Evolutionary conservation across 1,139 yeast species (phyloP).

Genomic region (Kluyveromyces marxianus): DNA sequence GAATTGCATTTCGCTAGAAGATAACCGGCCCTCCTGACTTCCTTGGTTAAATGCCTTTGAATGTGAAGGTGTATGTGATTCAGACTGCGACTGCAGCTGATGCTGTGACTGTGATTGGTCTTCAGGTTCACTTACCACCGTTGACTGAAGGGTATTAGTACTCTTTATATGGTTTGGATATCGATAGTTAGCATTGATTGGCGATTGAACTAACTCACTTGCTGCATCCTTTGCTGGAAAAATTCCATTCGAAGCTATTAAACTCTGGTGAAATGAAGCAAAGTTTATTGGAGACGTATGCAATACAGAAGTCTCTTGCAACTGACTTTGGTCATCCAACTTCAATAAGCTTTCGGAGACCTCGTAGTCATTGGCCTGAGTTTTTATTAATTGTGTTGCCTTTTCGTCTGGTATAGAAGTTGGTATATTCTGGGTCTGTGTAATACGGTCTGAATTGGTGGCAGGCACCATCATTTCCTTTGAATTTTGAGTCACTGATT

Average conservation of each 20-base stretch:
- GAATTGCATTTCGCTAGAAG: slow-evolving; percentile 1
- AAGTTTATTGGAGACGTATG: slow-evolving; percentile 4
- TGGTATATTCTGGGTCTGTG: background rate
- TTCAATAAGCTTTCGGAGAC: slow-evolving; percentile 1
- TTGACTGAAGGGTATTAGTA: background rate
- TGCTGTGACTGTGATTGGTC: background rate
- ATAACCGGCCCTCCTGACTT: background rate
- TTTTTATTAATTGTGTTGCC: slow-evolving; percentile 1
- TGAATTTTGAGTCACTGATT: background rate
- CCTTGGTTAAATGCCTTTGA: background rate
- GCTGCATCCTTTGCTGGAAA: background rate
- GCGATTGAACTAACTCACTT: background rate
- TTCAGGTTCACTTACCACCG: slow-evolving; percentile 1
- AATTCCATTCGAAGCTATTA: background rate
- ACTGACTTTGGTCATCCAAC: background rate
- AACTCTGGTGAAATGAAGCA: slow-evolving; percentile 3
- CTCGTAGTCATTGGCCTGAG: background rate
- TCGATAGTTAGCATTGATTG: background rate
- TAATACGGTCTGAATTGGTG: slow-evolving; percentile 1
- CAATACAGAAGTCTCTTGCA: background rate
- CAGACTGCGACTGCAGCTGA: no score
- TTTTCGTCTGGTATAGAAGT: background rate
- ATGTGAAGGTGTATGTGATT: no score
- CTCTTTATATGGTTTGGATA: background rate
- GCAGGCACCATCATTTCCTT: slow-evolving; percentile 6